Evolutionary conservation across 139 green algal genomes (phyloP).

Genomic region (Picochlorum sp.): DNA sequence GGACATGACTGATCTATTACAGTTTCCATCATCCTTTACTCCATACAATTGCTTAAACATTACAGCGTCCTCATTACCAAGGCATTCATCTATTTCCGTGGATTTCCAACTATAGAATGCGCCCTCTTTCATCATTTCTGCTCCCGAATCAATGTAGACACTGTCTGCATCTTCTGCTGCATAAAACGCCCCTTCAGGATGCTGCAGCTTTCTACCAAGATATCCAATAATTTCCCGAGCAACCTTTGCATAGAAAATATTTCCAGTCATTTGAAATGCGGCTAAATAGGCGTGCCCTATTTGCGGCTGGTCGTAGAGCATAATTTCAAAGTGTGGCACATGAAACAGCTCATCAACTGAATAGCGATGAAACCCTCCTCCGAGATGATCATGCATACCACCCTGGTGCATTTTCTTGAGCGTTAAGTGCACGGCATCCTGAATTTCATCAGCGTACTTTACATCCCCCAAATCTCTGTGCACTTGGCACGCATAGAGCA

Average conservation of each 20-base stretch:
- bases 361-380: slow-evolving; percentile 84
- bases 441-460: slow-evolving; percentile 9
- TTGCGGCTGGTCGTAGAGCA: slow-evolving; percentile 86
- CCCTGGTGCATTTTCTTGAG: slow-evolving; percentile 66
- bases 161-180: slow-evolving; percentile 78
- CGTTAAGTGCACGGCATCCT: slow-evolving; percentile 42
- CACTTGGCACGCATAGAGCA: slow-evolving; percentile 41
- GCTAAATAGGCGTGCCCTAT: slow-evolving; percentile 56
- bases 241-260: slow-evolving; percentile 31
- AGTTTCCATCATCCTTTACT: slow-evolving; percentile 45
- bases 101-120: slow-evolving; percentile 65
- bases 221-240: slow-evolving; percentile 74
- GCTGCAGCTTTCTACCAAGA: slow-evolving; percentile 65
- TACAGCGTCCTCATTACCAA: slow-evolving; percentile 16
- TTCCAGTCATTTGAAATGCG: slow-evolving; percentile 47
- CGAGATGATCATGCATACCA: slow-evolving; percentile 77
- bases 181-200: slow-evolving; percentile 65
- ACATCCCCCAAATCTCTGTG: no score
- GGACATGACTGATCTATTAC: slow-evolving; percentile 32
- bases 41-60: slow-evolving; percentile 47
- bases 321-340: slow-evolving; percentile 91
- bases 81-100: slow-evolving; percentile 34
- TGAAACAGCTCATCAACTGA: slow-evolving; percentile 40
- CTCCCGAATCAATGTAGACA: slow-evolving; percentile 22
- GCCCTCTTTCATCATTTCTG: slow-evolving; percentile 57